Percentiles rank a stretch among this genome's conserved stretches.
Evolutionary conservation across 2,329 filamentous ascomycete species (phyloP).

Genomic region (Calycina herbarum): DNA sequence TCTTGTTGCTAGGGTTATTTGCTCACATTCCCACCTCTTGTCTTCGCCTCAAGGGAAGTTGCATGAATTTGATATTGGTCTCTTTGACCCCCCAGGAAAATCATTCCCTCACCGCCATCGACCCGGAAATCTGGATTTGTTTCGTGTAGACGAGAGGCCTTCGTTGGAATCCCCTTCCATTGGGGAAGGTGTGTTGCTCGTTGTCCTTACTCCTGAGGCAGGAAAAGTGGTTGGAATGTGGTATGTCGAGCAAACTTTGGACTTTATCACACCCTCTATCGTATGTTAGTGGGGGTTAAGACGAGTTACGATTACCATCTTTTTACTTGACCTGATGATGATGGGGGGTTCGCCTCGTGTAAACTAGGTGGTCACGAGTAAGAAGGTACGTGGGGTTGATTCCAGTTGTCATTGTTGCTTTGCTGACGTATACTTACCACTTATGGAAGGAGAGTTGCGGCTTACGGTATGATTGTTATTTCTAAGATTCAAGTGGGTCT

Average conservation of each 20-base stretch:
- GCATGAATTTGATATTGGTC: conserved; percentile 2
- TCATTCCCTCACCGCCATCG: background rate
- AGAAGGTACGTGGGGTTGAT: conserved; percentile 1
- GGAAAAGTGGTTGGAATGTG: background rate
- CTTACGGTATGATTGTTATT: background rate
- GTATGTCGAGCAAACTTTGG: background rate
- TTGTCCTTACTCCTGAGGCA: background rate
- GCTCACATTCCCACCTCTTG: background rate
- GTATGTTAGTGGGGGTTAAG: background rate
- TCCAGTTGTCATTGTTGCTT: background rate
- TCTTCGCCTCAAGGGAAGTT: conserved; percentile 1
- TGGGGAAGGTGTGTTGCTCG: background rate
- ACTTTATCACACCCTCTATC: background rate
- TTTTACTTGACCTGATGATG: background rate
- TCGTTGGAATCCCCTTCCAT: background rate
- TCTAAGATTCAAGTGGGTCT: background rate
- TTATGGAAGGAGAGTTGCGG: background rate
- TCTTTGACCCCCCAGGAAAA: background rate
- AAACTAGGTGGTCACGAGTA: background rate
- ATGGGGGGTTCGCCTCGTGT: background rate
- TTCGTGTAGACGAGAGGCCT: background rate
- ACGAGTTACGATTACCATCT: background rate
- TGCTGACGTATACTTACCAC: background rate
- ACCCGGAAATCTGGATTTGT: background rate
- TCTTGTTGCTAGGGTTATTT: background rate